Evolutionary conservation across 1,284 basidiomycete species (phyloP).

Genomic region (Pisolithus thermaeus): DNA sequence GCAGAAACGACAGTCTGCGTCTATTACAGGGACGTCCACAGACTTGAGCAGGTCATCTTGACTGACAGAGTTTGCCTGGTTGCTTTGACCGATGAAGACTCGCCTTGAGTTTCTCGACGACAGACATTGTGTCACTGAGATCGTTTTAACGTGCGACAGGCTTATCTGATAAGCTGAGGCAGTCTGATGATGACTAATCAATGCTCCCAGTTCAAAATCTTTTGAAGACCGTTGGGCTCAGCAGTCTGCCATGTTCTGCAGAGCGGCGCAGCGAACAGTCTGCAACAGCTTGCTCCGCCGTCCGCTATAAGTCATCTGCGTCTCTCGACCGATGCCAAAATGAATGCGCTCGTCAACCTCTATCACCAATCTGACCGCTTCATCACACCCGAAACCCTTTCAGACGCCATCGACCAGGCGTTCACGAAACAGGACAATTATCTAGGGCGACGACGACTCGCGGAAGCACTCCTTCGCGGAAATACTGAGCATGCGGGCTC

Average conservation of each 20-base stretch:
- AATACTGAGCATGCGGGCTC: slow-evolving; percentile 18
- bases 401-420: slow-evolving; percentile 54
- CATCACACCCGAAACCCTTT: slow-evolving; percentile 64
- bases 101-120: neutral
- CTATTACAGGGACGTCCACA: slow-evolving; percentile 62
- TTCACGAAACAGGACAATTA: slow-evolving; percentile 34
- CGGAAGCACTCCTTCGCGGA: slow-evolving; percentile 18
- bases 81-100: neutral
- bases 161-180: too few relatives aligned
- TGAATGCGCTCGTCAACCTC: slow-evolving; percentile 65
- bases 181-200: too few relatives aligned
- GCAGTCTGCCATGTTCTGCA: too few relatives aligned
- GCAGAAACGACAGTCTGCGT: slow-evolving; percentile 68
- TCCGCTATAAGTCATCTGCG: slow-evolving; percentile 20
- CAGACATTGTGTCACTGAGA: neutral
- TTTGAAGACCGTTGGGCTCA: too few relatives aligned
- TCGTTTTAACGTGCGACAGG: too few relatives aligned
- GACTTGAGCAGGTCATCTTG: slow-evolving; percentile 38
- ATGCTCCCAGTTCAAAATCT: too few relatives aligned
- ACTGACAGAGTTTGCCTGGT: slow-evolving; percentile 22
- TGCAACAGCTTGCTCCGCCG: slow-evolving; percentile 1
- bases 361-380: slow-evolving; percentile 66
- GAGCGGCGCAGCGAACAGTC: neutral
- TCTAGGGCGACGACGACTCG: slow-evolving; percentile 12
- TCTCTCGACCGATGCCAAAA: slow-evolving; percentile 38